Base-by-base conservation (phyloP, 164 flowering plant species). In the Warburgia ugandensis region DNA sequence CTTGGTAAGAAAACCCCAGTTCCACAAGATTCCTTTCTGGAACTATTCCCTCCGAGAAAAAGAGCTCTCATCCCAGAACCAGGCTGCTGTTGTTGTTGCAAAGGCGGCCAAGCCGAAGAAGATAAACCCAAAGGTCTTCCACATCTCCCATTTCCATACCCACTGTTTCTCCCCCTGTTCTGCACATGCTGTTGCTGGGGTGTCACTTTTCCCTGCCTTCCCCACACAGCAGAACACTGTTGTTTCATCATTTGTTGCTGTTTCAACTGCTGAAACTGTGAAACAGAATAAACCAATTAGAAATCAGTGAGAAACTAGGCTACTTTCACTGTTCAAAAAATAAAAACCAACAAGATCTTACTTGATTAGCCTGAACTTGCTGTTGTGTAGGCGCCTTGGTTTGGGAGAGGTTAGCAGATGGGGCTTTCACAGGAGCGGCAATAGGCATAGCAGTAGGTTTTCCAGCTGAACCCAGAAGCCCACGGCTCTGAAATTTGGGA, bases 1-100 rank as follows among this genome's bases (percentile, higher is more conserved):
- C 78, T 63, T 4, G 89, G 89, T 59, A 82, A 58, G 78, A 85
- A 85, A 6, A 85, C 86, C 3, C 89, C 94, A 9, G 87, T 85
- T 1, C 89, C 94, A 32, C 59, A 20, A 1, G 66, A 63, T 38
- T 67, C 58, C 59, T 70, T 62, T 45, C 66, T 53, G 1, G 78
- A 48, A 14, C 69, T 66, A 3, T 79, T 50, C 9, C 74, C 71
- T 2, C 63, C 77, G 8, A 79, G 80, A 44, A 75, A 81, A 21
- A 77, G 69, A 0, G 81, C 84, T 53, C 73, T 53, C 77, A 72
- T 73, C 3, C 76, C 84, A 22, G 83, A 63, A 37, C 74, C 68
- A 0, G 52, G 40, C n/a, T 48, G 56, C 14, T 21, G 47, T n/a
- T n/a, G 60, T 1, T 60, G 75, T 20, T 75, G 87, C 40, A 75